Evolutionary conservation across 1,284 basidiomycete genomes (phyloP), one percentile per base, ranked within the genome.

Genomic region (Cutaneotrichosporon cyanovorans): DNA sequence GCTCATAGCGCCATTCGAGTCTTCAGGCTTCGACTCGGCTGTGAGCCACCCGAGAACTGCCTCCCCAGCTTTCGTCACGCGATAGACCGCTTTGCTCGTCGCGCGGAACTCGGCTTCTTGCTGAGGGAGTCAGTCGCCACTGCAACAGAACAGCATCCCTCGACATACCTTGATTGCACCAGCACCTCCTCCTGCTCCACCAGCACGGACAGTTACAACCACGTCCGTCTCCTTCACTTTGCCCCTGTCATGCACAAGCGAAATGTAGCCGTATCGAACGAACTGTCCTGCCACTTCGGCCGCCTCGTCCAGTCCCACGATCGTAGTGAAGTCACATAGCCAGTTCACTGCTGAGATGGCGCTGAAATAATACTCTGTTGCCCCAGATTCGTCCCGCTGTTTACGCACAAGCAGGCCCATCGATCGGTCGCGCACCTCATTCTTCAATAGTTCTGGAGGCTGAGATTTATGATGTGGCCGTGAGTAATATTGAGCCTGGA

Each of bases 211-310:
- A 20, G 84, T 87, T 68, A 88, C 88, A 60, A 91, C 86, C 69
- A 90, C 83, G 28, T 85, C 84, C 28, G 83, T 84, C 58, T 93
- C 89, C 61, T 85, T 87, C 62, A 83, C 25, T 74, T 86, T 89
- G 5, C 73, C 71, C 48, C 71, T 72, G 60, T 79, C 77, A 31
- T 61, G 55, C 51, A 93, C 87, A 31, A 97, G 76, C 11, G 76
- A 73, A 69, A 98, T 86, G 57, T 93, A 80, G 32, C 90, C 89
- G 62, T 95, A 93, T 35, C 95, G 83, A 38, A 97, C 91, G 63
- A 98, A 97, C 65, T 98, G 95, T 1, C 91, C 95, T 4, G 87
- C 83, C 77, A 97, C 85, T 75, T 98, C 95, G 19, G 90, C 90
- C 0, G 91, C 93, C 71, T 98, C 95, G 65, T 99, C 95, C 44